Percentiles rank a stretch among this genome's conserved stretches.
phyloP scores from a whole-genome alignment of 345 rosid species.

The Firmiana major region DNA sequence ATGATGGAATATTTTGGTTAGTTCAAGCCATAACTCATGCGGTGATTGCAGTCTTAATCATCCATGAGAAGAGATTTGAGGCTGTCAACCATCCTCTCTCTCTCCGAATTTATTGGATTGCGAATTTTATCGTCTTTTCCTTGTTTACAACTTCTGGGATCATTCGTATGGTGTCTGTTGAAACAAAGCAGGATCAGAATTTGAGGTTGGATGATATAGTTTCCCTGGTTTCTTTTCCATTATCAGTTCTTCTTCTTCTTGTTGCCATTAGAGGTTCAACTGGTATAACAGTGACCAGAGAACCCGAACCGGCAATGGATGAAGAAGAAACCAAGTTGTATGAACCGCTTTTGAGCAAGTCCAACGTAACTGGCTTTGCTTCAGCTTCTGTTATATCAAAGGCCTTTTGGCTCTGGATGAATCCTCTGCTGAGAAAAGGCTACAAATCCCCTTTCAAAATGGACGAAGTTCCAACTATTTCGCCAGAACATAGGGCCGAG shows the following conservation, averaged over 20 bases:
- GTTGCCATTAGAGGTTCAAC: constrained; percentile 69
- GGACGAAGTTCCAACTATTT: constrained; percentile 67
- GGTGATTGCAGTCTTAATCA: constrained; percentile 51
- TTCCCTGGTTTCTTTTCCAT: constrained; percentile 46
- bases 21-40: constrained; percentile 69
- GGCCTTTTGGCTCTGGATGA: constrained; percentile 90
- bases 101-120: constrained; percentile 64
- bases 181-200: constrained; percentile 19
- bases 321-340: constrained; percentile 27
- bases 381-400: constrained; percentile 67
- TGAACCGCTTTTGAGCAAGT: constrained; percentile 40
- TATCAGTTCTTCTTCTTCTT: constrained; percentile 47
- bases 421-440: constrained; percentile 72
- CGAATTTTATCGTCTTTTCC: constrained; percentile 34
- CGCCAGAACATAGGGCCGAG: constrained; percentile 79
- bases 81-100: constrained; percentile 56
- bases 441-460: constrained; percentile 72
- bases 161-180: constrained; percentile 37
- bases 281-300: constrained; percentile 38
- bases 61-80: constrained; percentile 68
- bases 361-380: constrained; percentile 55
- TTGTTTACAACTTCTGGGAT: constrained; percentile 59
- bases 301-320: constrained; percentile 26
- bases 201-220: constrained; percentile 55
- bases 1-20: constrained; percentile 59